Percentiles rank a stretch among this genome's conserved stretches.
Evolutionary conservation across 176 grass and related monocot species (phyloP).

Genomic region (Phoenix roebelenii): DNA sequence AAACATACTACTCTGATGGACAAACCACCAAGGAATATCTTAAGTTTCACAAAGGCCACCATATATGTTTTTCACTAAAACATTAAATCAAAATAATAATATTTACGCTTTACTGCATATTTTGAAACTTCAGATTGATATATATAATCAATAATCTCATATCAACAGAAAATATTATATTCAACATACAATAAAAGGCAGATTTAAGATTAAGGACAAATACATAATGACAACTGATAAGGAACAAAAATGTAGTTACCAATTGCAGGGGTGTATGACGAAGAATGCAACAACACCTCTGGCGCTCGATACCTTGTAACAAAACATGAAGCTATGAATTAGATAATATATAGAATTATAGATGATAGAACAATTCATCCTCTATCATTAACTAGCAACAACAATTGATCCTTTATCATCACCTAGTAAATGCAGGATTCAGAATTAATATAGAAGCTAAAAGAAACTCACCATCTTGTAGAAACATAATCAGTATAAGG

Average conservation of each 20-base stretch:
- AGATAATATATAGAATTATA: conserved; percentile 17
- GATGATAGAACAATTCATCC: not conserved
- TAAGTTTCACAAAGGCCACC: too few relatives aligned
- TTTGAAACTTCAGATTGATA: too few relatives aligned
- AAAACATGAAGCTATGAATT: conserved; percentile 9
- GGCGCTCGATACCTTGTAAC: conserved; percentile 74
- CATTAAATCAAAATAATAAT: too few relatives aligned
- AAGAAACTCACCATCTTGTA: conserved; percentile 72
- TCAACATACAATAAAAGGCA: not conserved
- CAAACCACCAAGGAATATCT: too few relatives aligned
- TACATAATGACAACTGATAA: not conserved
- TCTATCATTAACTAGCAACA: not conserved
- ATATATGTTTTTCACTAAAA: too few relatives aligned
- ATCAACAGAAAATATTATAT: not conserved
- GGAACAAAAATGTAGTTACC: conserved; percentile 31
- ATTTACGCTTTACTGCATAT: too few relatives aligned
- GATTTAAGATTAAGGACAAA: not conserved
- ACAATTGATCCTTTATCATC: not conserved
- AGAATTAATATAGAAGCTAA: not conserved
- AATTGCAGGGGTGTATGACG: conserved; percentile 71
- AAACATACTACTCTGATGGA: too few relatives aligned
- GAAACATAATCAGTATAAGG: conserved; percentile 98
- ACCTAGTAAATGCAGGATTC: not conserved
- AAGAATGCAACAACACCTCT: conserved; percentile 62
- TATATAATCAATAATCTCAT: too few relatives aligned